phyloP scores from a whole-genome alignment of 2,329 filamentous ascomycete species.

The Beauveria caledonica region DNA sequence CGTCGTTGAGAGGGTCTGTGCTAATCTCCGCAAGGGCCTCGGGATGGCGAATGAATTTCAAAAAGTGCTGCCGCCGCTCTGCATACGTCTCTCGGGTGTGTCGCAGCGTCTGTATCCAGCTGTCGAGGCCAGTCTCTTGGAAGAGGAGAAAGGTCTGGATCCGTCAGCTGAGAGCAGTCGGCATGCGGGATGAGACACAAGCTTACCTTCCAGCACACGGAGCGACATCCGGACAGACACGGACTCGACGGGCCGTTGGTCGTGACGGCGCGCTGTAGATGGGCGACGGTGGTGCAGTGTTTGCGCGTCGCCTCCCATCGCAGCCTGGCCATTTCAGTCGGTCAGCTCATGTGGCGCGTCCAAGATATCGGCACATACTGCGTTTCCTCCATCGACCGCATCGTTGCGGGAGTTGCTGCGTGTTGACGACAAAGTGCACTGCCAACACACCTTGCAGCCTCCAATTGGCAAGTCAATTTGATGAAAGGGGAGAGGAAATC shows the following conservation, averaged over 20 bases:
- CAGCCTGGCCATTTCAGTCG: slow-evolving; percentile 37
- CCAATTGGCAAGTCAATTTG: not conserved
- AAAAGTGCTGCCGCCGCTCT: slow-evolving; percentile 62
- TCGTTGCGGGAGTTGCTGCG: slow-evolving; percentile 12
- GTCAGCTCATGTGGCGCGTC: not conserved
- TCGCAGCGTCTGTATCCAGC: slow-evolving; percentile 60
- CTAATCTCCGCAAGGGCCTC: slow-evolving; percentile 64
- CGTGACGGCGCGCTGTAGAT: slow-evolving; percentile 57
- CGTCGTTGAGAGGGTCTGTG: slow-evolving; percentile 79
- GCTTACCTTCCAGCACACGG: slow-evolving; percentile 81
- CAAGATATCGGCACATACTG: slow-evolving; percentile 22
- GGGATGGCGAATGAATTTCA: slow-evolving; percentile 77
- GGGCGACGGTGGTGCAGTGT: slow-evolving; percentile 48
- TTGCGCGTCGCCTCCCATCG: slow-evolving; percentile 60
- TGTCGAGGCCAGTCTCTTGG: slow-evolving; percentile 51
- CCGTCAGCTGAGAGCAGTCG: slow-evolving; percentile 12
- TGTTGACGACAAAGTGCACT: not conserved
- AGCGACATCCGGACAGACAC: slow-evolving; percentile 67
- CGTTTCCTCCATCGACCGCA: slow-evolving; percentile 31
- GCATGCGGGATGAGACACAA: not conserved
- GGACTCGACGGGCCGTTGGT: slow-evolving; percentile 51
- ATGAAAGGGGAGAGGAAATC: not conserved
- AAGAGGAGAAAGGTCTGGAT: slow-evolving; percentile 72
- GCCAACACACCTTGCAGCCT: not conserved
- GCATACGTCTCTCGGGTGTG: slow-evolving; percentile 68